Evolutionary conservation across 176 grass and related monocot species (phyloP), one percentile per base, ranked within the genome.

Genomic region (Bothriochloa decipiens): DNA sequence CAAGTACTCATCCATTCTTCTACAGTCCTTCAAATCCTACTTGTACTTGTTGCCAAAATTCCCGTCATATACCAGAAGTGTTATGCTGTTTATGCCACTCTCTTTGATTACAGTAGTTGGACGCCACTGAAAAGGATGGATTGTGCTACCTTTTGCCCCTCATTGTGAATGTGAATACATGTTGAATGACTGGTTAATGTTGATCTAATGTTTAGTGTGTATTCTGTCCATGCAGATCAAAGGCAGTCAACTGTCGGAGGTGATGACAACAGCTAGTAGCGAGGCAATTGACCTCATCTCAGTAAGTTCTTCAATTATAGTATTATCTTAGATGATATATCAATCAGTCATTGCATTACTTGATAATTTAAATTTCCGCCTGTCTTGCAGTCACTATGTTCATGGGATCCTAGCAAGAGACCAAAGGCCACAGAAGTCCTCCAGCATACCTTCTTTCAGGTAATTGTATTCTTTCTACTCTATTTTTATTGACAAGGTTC

Each of bases 401-500:
- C 91, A 20, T 99, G 97, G 97, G 91, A 99, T 83, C 93, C 97
- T 86, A 77, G 83, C 81, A 94, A 92, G 71, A 96, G 97, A 87
- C 97, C 93, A 49, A 99, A 94, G 83, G 93, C 97, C 26, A 72
- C 90, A 47, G 93, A 99, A 69, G 93, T 86, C 79, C 91, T 99
- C 62, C 90, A 91, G 74, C 93, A 96, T 88, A 67, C 85, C 42
- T 99, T 99, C 84, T 99, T 99, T 86, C 79, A 94, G 90, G 97
- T 96, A n/a, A n/a, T n/a, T n/a, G n/a, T 73, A 27, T 50, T 62
- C 10, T 17, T 49, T 58, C 3, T 36, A 20, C 25, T 49, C 17
- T 57, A 9, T 52, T 68, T 26, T 16, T 32, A 46, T 41, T 72
- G 53, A 50, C 77, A 37, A 79, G 18, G 5, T 43, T 8, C 7